These are phyloP conservation scores for Dioszegia crocea DNA, from an alignment of 768 basidiomycete species.

Conservation along the genomic window DNA sequence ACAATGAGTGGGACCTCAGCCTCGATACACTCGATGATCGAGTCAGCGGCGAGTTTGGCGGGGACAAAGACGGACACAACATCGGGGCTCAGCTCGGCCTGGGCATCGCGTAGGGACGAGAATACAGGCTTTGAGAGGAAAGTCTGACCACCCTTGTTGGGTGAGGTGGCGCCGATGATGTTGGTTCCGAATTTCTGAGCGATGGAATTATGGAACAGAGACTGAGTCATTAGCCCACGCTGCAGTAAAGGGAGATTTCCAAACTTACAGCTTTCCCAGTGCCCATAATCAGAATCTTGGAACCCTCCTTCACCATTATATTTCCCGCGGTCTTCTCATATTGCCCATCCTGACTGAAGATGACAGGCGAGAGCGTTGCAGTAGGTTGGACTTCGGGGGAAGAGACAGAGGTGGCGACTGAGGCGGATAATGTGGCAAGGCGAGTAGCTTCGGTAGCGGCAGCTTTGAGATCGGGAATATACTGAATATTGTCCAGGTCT, in stretches of 20 bases:
- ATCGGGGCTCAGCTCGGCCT: background rate
- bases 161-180: conserved; percentile 9
- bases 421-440: background rate
- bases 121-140: conserved; percentile 10
- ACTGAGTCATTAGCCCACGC: background rate
- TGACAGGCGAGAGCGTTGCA: background rate
- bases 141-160: conserved; percentile 4
- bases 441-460: conserved; percentile 10
- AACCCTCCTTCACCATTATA: conserved; percentile 3
- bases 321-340: conserved; percentile 8
- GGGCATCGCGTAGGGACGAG: background rate
- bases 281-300: conserved; percentile 7
- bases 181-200: conserved; percentile 14
- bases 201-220: conserved; percentile 11
- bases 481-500: background rate
- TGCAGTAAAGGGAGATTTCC: no score
- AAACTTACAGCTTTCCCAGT: conserved; percentile 16
- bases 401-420: background rate
- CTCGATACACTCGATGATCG: conserved; percentile 17
- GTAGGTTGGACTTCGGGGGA: background rate
- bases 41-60: conserved; percentile 7
- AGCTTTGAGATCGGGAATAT: conserved; percentile 4
- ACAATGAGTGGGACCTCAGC: conserved; percentile 15
- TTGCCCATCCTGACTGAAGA: conserved; percentile 2
- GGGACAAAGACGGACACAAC: conserved; percentile 12